These are phyloP conservation scores for Penicillium sp. DNA, from an alignment of 2,329 filamentous ascomycete species.

Conservation along the genomic window DNA sequence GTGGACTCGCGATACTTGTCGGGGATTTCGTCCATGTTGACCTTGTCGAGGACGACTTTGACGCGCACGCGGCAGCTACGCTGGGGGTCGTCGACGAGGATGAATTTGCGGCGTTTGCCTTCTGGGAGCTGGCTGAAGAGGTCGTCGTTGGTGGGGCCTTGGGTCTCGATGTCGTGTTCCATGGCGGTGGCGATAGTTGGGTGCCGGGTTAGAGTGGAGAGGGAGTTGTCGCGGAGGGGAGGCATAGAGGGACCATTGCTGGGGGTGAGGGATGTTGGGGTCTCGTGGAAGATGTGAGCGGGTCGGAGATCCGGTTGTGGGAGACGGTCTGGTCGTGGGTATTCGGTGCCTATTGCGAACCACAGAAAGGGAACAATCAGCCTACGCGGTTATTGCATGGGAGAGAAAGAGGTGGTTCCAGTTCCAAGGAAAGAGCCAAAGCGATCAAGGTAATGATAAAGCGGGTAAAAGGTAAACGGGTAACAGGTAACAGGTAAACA, in stretches of 20 bases:
- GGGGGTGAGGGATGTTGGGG: conserved; percentile 63
- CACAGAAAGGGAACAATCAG: conserved; percentile 36
- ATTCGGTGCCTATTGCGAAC: conserved; percentile 42
- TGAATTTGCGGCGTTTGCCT: conserved; percentile 92
- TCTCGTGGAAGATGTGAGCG: conserved; percentile 72
- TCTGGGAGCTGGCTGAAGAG: conserved; percentile 89
- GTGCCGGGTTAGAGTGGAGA: conserved; percentile 45
- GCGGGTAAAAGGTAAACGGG: conserved; percentile 6
- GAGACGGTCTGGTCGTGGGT: conserved; percentile 56
- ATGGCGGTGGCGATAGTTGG: conserved; percentile 36
- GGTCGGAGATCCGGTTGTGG: conserved; percentile 66
- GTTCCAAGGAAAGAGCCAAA: conserved; percentile 19
- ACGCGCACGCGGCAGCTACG: conserved; percentile 81
- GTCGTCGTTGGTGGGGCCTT: conserved; percentile 55
- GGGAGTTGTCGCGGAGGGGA: conserved; percentile 59
- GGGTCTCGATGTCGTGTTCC: conserved; percentile 28
- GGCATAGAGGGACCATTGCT: conserved; percentile 62
- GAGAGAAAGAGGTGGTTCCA: conserved; percentile 7
- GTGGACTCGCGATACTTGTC: conserved; percentile 91
- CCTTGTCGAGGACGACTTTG: conserved; percentile 86
- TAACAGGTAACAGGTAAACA: conserved; percentile 7
- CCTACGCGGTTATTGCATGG: conserved; percentile 37
- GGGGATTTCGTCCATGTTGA: conserved; percentile 93
- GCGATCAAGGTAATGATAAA: conserved; percentile 24
- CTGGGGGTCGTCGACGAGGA: conserved; percentile 87